A percentile compares a stretch with the other conserved stretches of the same genome.
Evolutionary conservation across 805 yeast genomes (phyloP).

Genomic region (Hanseniaspora nectarophila): DNA sequence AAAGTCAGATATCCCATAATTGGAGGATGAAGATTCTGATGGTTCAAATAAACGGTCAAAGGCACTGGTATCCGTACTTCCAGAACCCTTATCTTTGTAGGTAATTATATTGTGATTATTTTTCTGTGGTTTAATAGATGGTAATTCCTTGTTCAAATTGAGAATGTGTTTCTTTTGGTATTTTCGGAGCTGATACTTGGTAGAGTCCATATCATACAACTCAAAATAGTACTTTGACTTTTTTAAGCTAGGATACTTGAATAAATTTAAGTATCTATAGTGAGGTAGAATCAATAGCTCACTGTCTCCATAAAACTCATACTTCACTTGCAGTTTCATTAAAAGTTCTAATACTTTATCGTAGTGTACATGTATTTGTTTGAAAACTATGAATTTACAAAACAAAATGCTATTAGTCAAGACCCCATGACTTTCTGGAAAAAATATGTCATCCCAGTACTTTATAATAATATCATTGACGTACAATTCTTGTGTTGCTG

Average conservation of each 20-base stretch:
- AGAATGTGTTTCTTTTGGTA: neutral
- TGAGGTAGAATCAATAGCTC: slow-evolving; percentile 8
- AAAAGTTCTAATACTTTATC: neutral
- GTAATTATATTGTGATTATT: no score
- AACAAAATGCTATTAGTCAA: slow-evolving; percentile 2
- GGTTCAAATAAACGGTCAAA: neutral
- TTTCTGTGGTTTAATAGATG: neutral
- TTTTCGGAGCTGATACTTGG: neutral
- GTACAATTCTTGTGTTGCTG: neutral
- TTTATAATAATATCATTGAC: neutral
- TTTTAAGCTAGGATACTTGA: neutral
- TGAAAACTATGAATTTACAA: slow-evolving; percentile 4
- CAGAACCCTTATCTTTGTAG: no score
- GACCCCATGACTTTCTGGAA: slow-evolving; percentile 9
- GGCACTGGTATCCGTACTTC: no score
- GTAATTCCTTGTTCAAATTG: slow-evolving; percentile 2
- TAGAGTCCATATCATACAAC: neutral
- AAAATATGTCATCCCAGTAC: slow-evolving; percentile 1
- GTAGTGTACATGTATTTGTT: neutral
- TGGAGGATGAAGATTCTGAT: neutral
- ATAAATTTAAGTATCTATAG: neutral
- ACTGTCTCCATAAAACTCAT: neutral
- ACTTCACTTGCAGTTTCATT: neutral
- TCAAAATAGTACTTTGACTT: neutral
- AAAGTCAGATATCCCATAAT: neutral